These are phyloP conservation scores for Vigna angularis DNA, from an alignment of 306 rosid species.

Conservation along the genomic window DNA sequence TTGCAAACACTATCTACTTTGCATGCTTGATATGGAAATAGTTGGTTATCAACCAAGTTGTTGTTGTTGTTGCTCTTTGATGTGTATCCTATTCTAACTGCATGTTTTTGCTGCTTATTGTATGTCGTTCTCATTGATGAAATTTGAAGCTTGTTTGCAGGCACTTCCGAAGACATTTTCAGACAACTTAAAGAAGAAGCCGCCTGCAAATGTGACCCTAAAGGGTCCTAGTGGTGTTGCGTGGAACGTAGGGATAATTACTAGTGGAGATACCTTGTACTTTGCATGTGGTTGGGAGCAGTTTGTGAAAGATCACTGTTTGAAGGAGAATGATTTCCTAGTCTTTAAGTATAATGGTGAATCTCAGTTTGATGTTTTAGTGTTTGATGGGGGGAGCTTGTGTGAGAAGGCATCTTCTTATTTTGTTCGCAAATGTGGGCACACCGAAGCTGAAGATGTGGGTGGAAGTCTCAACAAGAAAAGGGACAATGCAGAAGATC, in stretches of 20 bases:
- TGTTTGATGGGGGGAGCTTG: slow-evolving; percentile 58
- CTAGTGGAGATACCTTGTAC: slow-evolving; percentile 51
- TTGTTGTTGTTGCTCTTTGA: neutral
- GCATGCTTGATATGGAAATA: slow-evolving; percentile 2
- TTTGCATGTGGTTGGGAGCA: slow-evolving; percentile 66
- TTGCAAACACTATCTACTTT: neutral
- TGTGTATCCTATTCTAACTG: neutral
- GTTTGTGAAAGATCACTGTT: slow-evolving; percentile 62
- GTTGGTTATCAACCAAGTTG: slow-evolving; percentile 4
- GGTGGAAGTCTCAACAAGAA: slow-evolving; percentile 40
- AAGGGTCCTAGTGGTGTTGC: slow-evolving; percentile 70
- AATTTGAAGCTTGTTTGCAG: slow-evolving; percentile 49
- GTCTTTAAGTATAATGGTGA: slow-evolving; percentile 70
- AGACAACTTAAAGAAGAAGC: slow-evolving; percentile 58
- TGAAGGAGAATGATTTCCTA: slow-evolving; percentile 71
- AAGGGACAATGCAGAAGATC: slow-evolving; percentile 33
- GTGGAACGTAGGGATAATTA: slow-evolving; percentile 63
- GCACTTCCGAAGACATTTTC: slow-evolving; percentile 67
- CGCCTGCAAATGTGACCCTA: slow-evolving; percentile 59
- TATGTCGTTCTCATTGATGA: slow-evolving; percentile 14
- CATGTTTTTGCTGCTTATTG: neutral
- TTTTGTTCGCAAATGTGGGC: slow-evolving; percentile 60
- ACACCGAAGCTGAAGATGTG: slow-evolving; percentile 32
- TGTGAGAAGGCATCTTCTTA: slow-evolving; percentile 74
- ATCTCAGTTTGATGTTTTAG: slow-evolving; percentile 63